phyloP scores from a whole-genome alignment of 768 basidiomycete genomes.

The Tubosaeta sp. region DNA sequence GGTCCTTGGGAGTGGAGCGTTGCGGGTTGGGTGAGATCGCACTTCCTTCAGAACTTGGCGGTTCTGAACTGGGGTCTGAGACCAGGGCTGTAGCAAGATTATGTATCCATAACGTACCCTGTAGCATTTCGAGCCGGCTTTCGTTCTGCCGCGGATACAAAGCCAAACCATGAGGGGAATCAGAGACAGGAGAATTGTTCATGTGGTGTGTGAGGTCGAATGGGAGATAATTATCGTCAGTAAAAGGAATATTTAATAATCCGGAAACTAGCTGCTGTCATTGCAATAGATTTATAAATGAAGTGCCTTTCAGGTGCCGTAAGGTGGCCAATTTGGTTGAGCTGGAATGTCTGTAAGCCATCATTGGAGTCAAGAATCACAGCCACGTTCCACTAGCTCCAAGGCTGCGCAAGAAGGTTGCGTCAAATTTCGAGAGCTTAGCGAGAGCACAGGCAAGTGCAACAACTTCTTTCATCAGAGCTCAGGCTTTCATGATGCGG shows the following conservation, averaged over 20 bases:
- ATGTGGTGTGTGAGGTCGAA: constrained; percentile 4
- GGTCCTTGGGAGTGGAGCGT: constrained; percentile 24
- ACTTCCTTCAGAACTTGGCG: constrained; percentile 42
- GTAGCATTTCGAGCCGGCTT: not conserved
- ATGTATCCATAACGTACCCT: constrained; percentile 7
- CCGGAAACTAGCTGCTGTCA: not conserved
- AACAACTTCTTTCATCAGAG: too few species aligned
- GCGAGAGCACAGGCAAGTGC: too few species aligned
- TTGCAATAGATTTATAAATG: constrained; percentile 16
- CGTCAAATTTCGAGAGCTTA: too few species aligned
- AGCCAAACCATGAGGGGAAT: constrained; percentile 17
- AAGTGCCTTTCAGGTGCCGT: constrained; percentile 18
- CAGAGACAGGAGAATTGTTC: constrained; percentile 14
- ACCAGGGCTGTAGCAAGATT: constrained; percentile 4
- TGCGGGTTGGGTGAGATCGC: constrained; percentile 32
- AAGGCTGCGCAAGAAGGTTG: too few species aligned
- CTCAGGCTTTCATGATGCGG: too few species aligned
- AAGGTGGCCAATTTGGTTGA: constrained; percentile 11
- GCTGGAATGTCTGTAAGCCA: too few species aligned
- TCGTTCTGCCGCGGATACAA: constrained; percentile 3
- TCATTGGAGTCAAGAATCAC: too few species aligned
- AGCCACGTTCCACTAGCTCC: too few species aligned
- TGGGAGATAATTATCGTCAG: constrained; percentile 11
- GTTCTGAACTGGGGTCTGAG: constrained; percentile 22
- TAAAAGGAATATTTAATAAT: constrained; percentile 5